Base-by-base conservation (phyloP, 2,329 filamentous ascomycete species). In the Amauroascus verrucosus region DNA sequence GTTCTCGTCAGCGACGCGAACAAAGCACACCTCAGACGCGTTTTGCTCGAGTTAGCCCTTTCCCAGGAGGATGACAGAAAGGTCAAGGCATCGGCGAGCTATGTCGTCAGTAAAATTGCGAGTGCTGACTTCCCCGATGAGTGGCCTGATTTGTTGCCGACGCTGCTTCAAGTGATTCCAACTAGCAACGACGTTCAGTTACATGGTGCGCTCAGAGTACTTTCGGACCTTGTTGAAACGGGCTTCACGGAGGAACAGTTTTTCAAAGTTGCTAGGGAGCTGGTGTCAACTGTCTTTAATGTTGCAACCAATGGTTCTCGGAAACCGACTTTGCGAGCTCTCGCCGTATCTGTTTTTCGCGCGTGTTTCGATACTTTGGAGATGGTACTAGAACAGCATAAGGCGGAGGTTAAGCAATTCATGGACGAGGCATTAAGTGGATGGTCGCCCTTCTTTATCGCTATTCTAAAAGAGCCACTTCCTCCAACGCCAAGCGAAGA, bases 211-310 rank as follows among this genome's bases (percentile, higher is more conserved):
- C 76, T 98, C 56, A 86, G 86, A 66, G 89, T 97, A 22, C 80
- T 98, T 43, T 78, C 81, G 60, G 91, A 97, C 69, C 77, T 98
- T 44, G 87, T 98, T 24, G 90, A 97, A 58, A 91, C 95, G 64
- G 89, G 88, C 60, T 80, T 98, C 68, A 94, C 84, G 64, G 91
- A 97, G 66, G 86, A 89, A 57, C 90, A 96, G 62, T 98, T 98
- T 76, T 96, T 97, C 69, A 80, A 79, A 55, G 87, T 95, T 62
- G 93, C 91, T 7, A 77, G 84, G 35, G 85, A 94, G 63, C 85
- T 98, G 55, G 83, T 96, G 65, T 85, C 84, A 62, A 83, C 85
- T 48, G 80, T 96, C 30, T 93, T 88, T 67, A 80, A 87, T 62
- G 85, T 95, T 35, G 88, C 90, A 13, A 77, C 86, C 54, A 86